Conservation (phyloP, 495 filamentous ascomycete genomes). For the Platismatia glauca region DNA sequence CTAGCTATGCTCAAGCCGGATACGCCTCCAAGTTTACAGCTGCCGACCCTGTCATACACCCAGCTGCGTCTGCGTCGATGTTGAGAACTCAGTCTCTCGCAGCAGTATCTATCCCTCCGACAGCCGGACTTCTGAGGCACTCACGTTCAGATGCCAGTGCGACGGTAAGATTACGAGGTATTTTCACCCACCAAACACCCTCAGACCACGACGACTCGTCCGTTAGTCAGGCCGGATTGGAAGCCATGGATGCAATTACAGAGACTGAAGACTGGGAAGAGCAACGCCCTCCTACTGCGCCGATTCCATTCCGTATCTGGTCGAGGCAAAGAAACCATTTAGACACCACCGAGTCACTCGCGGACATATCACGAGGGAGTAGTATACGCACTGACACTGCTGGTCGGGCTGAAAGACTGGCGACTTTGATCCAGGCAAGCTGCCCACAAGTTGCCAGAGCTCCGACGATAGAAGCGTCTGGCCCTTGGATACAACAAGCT, state of each 20-base stretch:
- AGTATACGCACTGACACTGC: conserved; percentile 13
- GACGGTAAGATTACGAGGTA: neutral
- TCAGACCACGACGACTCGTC: conserved; percentile 5
- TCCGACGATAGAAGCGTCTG: conserved; percentile 4
- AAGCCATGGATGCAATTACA: conserved; percentile 6
- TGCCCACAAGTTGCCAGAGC: neutral
- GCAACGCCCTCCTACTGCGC: neutral
- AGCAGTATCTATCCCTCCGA: neutral
- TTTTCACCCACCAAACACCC: neutral
- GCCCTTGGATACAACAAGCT: neutral
- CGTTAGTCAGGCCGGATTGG: conserved; percentile 14
- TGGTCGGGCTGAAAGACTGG: conserved; percentile 13
- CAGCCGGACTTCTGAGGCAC: neutral
- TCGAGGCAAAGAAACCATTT: neutral
- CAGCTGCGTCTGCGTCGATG: neutral
- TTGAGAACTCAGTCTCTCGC: conserved; percentile 2
- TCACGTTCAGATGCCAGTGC: neutral
- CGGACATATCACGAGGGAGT: neutral
- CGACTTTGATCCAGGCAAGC: conserved; percentile 4
- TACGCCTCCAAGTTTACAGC: neutral
- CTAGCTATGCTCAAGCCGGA: neutral
- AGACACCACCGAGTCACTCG: neutral
- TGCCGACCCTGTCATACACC: neutral
- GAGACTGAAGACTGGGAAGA: neutral
- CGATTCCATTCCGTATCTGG: neutral